Evolutionary conservation across 208 protist genomes (phyloP).

Genomic region (Tritrichomonas musculus): DNA sequence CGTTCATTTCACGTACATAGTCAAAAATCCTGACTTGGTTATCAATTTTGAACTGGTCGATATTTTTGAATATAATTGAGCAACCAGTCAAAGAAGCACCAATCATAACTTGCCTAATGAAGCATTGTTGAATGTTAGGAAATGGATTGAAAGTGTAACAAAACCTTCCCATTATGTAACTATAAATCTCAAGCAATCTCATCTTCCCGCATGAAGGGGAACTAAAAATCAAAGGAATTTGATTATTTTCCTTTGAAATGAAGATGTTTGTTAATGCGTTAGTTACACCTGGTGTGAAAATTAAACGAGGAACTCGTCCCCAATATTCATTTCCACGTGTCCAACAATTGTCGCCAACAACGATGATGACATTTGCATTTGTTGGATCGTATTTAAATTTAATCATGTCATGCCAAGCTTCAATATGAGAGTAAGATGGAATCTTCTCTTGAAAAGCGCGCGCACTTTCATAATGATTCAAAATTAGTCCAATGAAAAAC

Average conservation of each 20-base stretch:
- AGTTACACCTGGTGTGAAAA: not conserved
- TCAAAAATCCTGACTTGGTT: not conserved
- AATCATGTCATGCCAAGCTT: not conserved
- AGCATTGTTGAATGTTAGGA: not conserved
- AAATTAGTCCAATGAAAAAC: not conserved
- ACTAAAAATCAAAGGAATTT: not conserved
- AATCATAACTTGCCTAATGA: not conserved
- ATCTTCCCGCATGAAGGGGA: not conserved
- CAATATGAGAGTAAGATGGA: too few species aligned
- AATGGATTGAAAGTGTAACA: not conserved
- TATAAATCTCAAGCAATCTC: not conserved
- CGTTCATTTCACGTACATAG: not conserved
- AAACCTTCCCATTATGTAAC: not conserved
- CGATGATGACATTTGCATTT: not conserved
- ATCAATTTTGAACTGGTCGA: not conserved
- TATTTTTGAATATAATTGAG: not conserved
- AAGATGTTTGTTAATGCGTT: not conserved
- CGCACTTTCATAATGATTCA: not conserved
- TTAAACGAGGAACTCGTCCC: not conserved
- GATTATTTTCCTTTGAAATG: not conserved
- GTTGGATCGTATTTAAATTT: not conserved
- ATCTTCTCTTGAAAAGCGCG: not conserved
- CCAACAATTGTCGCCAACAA: not conserved
- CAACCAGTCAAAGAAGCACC: not conserved
- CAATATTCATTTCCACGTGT: not conserved